phyloP scores from a whole-genome alignment of 352 stramenopile genomes.

The Hyaloperonospora brassicae region DNA sequence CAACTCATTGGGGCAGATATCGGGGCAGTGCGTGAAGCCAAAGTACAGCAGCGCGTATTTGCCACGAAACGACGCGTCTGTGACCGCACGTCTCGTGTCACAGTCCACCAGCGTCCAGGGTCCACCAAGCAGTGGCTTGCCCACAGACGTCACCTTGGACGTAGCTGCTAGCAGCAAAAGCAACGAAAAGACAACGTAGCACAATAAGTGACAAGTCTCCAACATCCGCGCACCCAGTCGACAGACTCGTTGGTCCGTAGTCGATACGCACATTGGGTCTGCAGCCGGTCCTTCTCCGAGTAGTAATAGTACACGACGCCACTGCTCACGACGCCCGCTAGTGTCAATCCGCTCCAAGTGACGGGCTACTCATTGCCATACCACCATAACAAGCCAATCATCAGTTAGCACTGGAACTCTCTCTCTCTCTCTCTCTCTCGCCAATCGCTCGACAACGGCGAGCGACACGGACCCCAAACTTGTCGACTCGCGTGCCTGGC shows the following conservation, averaged over 20 bases:
- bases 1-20: constrained; percentile 99
- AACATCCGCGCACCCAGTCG: background rate
- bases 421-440: background rate
- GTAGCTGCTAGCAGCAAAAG: constrained; percentile 34
- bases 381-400: constrained; percentile 1
- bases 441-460: background rate
- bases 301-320: constrained; percentile 86
- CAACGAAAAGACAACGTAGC: background rate
- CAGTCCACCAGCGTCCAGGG: constrained; percentile 91
- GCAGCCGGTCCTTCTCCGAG: constrained; percentile 79
- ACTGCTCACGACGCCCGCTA: constrained; percentile 58
- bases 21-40: constrained; percentile 98
- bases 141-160: constrained; percentile 83
- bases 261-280: constrained; percentile 60
- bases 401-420: constrained; percentile 4
- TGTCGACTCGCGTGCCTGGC: constrained; percentile 34
- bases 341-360: constrained; percentile 74
- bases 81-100: constrained; percentile 75
- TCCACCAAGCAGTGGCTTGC: constrained; percentile 88
- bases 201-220: constrained; percentile 4
- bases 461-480: constrained; percentile 46
- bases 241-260: background rate
- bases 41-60: constrained; percentile 98
- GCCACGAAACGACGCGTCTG: constrained; percentile 87
- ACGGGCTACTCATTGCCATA: constrained; percentile 45